These are phyloP conservation scores for Patellaria atrata DNA, from an alignment of 495 filamentous ascomycete species.

Conservation along the genomic window DNA sequence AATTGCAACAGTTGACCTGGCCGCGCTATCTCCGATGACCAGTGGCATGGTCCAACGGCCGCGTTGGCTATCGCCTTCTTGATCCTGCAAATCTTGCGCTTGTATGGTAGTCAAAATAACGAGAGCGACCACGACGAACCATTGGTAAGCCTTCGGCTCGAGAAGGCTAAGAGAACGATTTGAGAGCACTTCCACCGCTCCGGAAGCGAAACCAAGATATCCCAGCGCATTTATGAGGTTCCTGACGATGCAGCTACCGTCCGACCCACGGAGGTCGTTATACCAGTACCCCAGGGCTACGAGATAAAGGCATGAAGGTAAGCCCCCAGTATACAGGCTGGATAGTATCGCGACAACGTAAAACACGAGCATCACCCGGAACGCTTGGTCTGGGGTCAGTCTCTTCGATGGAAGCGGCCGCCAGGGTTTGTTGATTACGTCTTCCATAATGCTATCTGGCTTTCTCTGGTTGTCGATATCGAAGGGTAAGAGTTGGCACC, in stretches of 20 bases:
- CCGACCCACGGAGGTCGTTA: conserved; percentile 10
- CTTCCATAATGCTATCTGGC: conserved; percentile 3
- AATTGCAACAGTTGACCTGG: conserved; percentile 7
- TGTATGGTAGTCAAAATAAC: conserved; percentile 8
- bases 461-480: conserved; percentile 10
- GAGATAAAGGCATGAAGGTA: background rate
- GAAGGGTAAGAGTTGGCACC: conserved; percentile 8
- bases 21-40: conserved; percentile 7
- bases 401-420: conserved; percentile 6
- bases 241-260: conserved; percentile 3
- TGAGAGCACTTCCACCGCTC: background rate
- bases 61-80: conserved; percentile 4
- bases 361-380: background rate
- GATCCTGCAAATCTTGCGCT: conserved; percentile 9
- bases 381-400: background rate
- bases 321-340: background rate
- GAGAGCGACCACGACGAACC: conserved; percentile 2
- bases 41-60: conserved; percentile 7
- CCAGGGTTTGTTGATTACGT: conserved; percentile 8
- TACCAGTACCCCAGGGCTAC: conserved; percentile 5
- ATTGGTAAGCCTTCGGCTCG: conserved; percentile 2
- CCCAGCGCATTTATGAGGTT: conserved; percentile 9
- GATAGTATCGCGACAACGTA: conserved; percentile 1
- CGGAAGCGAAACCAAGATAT: background rate
- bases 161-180: background rate